Evolutionary conservation across 306 rosid species (phyloP), one percentile per base, ranked within the genome.

Genomic region (Corylus avellana): DNA sequence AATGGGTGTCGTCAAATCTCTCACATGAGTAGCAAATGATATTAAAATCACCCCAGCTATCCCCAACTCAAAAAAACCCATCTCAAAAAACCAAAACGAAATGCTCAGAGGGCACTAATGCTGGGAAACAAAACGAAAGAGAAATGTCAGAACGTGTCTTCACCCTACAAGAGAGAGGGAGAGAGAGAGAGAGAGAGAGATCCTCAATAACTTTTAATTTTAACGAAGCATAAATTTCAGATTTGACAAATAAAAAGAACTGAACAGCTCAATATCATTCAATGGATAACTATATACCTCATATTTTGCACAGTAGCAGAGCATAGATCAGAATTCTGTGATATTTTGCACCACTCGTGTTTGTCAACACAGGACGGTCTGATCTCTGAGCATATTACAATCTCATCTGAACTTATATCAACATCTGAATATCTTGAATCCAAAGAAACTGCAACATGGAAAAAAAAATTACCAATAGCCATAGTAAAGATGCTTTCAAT

Each of bases 311-410:
- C 42, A 20, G 94, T 90, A 78, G 94, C 93, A 77, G 94, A 89
- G 77, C 83, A 87, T 35, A 79, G 77, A 78, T 94, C 93, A 14
- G 93, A 84, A 83, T 86, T 92, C 82, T 93, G 86, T 7, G 74
- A 77, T 77, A 94, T 85, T 82, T 88, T 90, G 90, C 97, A 94
- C 97, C 98, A 94, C 78, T 81, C 81, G 61, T 53, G 88, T 51
- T 87, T 82, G 74, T 85, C 94, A 81, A 51, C 25, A 17, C 88
- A 86, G 72, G 91, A 73, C 50, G 81, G 51, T 39, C 73, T 78
- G 74, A 87, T 87, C 87, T 83, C 91, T 0, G 96, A 92, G 84
- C 83, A 77, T 67, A 92, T 81, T 61, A 83, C 68, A 39, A 63
- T 74, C 79, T 90, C 94, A 35, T 89, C 91, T 2, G 83, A 84